Evolutionary conservation across 768 basidiomycete species (phyloP).

Genomic region (Agrocybe chaxingu): DNA sequence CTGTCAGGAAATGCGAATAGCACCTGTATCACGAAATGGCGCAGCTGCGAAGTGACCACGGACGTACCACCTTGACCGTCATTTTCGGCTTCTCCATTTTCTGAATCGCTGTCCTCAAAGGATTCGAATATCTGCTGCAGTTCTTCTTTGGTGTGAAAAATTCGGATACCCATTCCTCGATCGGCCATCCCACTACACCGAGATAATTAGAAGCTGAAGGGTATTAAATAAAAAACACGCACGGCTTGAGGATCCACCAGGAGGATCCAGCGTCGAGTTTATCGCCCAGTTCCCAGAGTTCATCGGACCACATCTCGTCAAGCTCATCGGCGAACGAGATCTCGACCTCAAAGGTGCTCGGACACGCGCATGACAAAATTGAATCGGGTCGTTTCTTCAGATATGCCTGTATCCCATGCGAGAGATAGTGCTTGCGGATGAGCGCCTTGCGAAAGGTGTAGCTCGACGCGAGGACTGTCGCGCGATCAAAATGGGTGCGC

Average conservation of each 20-base stretch:
- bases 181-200: slow-evolving; percentile 82
- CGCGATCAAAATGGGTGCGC: slow-evolving; percentile 52
- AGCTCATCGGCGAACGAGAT: slow-evolving; percentile 91
- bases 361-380: slow-evolving; percentile 40
- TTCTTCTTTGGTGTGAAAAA: slow-evolving; percentile 77
- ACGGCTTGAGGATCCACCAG: slow-evolving; percentile 98
- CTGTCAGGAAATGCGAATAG: not conserved
- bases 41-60: slow-evolving; percentile 80
- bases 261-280: slow-evolving; percentile 46
- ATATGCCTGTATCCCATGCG: slow-evolving; percentile 69
- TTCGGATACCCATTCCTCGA: slow-evolving; percentile 88
- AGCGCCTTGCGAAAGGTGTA: slow-evolving; percentile 90
- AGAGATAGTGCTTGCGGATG: slow-evolving; percentile 92
- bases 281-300: slow-evolving; percentile 82
- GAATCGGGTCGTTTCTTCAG: slow-evolving; percentile 38
- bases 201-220: slow-evolving; percentile 4
- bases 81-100: slow-evolving; percentile 40
- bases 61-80: slow-evolving; percentile 41
- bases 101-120: slow-evolving; percentile 64
- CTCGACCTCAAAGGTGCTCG: slow-evolving; percentile 79
- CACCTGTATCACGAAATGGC: slow-evolving; percentile 98
- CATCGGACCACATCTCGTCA: slow-evolving; percentile 90
- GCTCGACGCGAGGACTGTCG: slow-evolving; percentile 61
- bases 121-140: slow-evolving; percentile 74
- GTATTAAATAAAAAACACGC: slow-evolving; percentile 17